Evolutionary conservation across 768 basidiomycete species (phyloP).

Genomic region (Boletus rubescentipes): DNA sequence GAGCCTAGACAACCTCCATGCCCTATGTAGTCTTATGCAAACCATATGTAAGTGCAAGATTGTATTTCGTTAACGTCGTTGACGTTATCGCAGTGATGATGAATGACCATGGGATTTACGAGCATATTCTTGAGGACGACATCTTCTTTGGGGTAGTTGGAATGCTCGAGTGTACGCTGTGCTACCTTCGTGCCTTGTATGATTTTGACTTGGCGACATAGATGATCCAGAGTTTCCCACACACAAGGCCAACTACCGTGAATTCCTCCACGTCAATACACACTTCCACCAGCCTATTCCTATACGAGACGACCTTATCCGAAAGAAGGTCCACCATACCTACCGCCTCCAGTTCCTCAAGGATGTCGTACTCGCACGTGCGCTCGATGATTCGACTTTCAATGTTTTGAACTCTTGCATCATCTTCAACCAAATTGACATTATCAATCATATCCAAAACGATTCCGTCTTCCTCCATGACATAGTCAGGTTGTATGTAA

Average conservation of each 20-base stretch:
- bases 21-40: constrained; percentile 89
- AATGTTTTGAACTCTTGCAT: constrained; percentile 96
- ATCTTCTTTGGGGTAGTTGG: constrained; percentile 91
- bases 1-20: constrained; percentile 85
- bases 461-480: constrained; percentile 75
- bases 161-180: constrained; percentile 91
- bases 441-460: constrained; percentile 84
- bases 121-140: constrained; percentile 92
- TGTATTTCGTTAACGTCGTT: background rate
- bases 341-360: constrained; percentile 97
- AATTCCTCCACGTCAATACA: constrained; percentile 82
- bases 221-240: constrained; percentile 96
- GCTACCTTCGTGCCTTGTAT: constrained; percentile 2
- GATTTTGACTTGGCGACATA: constrained; percentile 33
- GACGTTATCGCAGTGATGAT: constrained; percentile 65
- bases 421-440: constrained; percentile 99
- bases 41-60: constrained; percentile 70
- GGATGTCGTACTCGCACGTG: constrained; percentile 94
- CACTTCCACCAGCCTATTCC: constrained; percentile 88
- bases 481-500: constrained; percentile 73
- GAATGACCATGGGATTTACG: constrained; percentile 93
- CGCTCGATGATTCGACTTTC: constrained; percentile 94
- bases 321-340: constrained; percentile 92
- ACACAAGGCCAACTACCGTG: constrained; percentile 97
- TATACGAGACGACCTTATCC: constrained; percentile 71